These are phyloP conservation scores for Trypanosoma platydactyli DNA, from an alignment of 208 protist genomes.

Conservation along the genomic window DNA sequence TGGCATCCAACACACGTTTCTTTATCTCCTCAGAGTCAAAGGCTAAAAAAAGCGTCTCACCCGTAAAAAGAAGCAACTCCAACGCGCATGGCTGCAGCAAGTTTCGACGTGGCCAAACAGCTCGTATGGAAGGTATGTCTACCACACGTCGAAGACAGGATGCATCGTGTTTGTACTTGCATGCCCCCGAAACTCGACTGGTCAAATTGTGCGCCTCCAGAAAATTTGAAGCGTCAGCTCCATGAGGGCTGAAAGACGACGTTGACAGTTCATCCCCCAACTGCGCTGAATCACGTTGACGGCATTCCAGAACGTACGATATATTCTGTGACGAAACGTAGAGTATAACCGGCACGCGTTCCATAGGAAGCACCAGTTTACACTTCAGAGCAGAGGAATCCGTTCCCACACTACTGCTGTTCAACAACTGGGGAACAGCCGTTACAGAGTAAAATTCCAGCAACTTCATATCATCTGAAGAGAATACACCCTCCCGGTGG, in stretches of 20 bases:
- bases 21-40: conserved; percentile 33
- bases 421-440: conserved; percentile 30
- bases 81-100: conserved; percentile 39
- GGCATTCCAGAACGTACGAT: conserved; percentile 28
- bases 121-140: conserved; percentile 28
- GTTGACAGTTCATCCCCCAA: background rate
- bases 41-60: conserved; percentile 37
- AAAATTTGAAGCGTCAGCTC: conserved; percentile 1
- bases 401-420: background rate
- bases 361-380: conserved; percentile 33
- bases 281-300: conserved; percentile 3
- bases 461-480: conserved; percentile 26
- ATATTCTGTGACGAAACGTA: conserved; percentile 18
- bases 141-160: conserved; percentile 21
- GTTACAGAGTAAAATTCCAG: conserved; percentile 31
- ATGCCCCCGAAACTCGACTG: conserved; percentile 5
- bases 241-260: background rate
- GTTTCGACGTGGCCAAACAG: conserved; percentile 40
- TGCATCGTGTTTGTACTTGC: conserved; percentile 17
- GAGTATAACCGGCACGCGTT: conserved; percentile 28
- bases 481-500: conserved; percentile 5
- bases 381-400: conserved; percentile 21
- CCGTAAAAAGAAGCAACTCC: conserved; percentile 40
- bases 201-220: background rate
- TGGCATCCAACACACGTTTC: conserved; percentile 17